Conservation (phyloP, 73 alveolate genomes). For the Tetrahymena borealis region DNA sequence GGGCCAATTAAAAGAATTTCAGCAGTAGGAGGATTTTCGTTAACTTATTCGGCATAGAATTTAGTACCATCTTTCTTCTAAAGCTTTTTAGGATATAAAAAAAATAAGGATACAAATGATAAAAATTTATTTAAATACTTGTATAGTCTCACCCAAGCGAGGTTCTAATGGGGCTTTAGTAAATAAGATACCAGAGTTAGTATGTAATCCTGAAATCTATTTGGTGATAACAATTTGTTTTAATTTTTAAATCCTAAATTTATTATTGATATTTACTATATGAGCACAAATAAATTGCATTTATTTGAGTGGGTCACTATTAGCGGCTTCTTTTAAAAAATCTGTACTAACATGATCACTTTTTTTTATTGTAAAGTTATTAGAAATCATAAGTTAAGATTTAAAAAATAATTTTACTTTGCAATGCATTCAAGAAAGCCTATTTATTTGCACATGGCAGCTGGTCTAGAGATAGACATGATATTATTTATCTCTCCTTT, state of each 20-base stretch:
- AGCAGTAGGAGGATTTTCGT: not conserved
- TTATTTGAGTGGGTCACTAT: not conserved
- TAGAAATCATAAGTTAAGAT: not conserved
- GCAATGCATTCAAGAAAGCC: not conserved
- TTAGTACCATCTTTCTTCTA: not conserved
- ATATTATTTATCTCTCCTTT: not conserved
- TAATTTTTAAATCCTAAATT: not conserved
- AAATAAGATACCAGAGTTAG: not conserved
- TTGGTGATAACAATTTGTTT: not conserved
- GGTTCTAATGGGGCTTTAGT: not conserved
- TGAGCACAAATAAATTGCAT: not conserved
- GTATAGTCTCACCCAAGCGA: not conserved
- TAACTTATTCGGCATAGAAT: not conserved
- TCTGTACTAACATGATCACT: not conserved
- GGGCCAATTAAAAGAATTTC: not conserved
- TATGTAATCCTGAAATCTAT: not conserved
- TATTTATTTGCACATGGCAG: not conserved
- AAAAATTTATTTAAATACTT: not conserved
- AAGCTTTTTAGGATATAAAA: not conserved
- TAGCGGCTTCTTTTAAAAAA: not conserved
- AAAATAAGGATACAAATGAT: not conserved
- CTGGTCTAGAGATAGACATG: not conserved
- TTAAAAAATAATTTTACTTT: not conserved
- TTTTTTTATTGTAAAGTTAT: not conserved
- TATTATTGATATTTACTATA: not conserved